Conservation (phyloP, 805 yeast species). For the Yamadazyma laniorum region DNA sequence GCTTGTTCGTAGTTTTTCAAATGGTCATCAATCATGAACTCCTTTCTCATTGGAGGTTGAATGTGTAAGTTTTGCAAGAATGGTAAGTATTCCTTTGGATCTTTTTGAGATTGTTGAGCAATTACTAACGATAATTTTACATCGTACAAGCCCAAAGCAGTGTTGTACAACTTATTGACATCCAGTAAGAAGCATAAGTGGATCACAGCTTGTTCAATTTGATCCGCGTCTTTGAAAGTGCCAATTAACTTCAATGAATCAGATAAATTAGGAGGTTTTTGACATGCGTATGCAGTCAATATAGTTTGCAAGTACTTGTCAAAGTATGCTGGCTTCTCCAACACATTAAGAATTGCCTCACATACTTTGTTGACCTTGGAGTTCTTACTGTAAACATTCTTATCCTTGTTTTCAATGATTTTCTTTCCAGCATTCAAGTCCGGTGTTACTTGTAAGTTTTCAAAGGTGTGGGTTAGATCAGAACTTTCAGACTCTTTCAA, state of each 20-base stretch:
- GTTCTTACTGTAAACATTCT: constrained; percentile 32
- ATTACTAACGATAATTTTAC: constrained; percentile 74
- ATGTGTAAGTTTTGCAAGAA: constrained; percentile 78
- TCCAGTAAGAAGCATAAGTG: constrained; percentile 91
- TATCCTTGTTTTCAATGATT: constrained; percentile 40
- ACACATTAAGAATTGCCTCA: constrained; percentile 59
- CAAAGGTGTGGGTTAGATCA: constrained; percentile 7
- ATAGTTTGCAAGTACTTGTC: constrained; percentile 68
- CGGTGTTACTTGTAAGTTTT: constrained; percentile 18
- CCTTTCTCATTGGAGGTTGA: constrained; percentile 62
- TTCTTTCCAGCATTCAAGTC: constrained; percentile 20
- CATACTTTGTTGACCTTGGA: constrained; percentile 79
- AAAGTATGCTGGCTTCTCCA: constrained; percentile 51
- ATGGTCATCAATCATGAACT: constrained; percentile 76
- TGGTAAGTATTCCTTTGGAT: constrained; percentile 95
- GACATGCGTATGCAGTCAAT: constrained; percentile 89
- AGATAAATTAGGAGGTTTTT: constrained; percentile 78
- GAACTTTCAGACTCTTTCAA: constrained; percentile 19
- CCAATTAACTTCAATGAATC: constrained; percentile 71
- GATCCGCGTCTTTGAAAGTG: constrained; percentile 44
- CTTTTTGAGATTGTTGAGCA: constrained; percentile 96
- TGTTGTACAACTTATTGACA: constrained; percentile 75
- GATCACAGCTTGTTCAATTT: constrained; percentile 59
- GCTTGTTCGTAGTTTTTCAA: constrained; percentile 71
- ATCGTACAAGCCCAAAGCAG: constrained; percentile 79